Evolutionary conservation across 257 asterid species (phyloP), one percentile per base, ranked within the genome.

Genomic region (Solanum neorickii): DNA sequence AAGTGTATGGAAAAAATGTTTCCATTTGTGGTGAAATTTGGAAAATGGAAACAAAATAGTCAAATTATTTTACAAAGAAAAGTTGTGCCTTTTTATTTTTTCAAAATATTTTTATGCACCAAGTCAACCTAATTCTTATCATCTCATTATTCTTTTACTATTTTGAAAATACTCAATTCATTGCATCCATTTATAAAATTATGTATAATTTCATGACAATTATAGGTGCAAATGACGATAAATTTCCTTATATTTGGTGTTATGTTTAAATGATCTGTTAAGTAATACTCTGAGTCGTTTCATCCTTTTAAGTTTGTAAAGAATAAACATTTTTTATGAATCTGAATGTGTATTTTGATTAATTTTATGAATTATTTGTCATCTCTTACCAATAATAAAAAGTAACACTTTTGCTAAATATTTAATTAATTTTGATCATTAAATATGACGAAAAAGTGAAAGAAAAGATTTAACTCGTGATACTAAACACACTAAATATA

Each of bases 371-470:
- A 56, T 7, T 56, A 56, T 7, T 0, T 56, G 0, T 18, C 65
- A 56, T 20, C 12, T 56, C 12, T n/a, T 5, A 1, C 0, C 0
- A 56, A 1, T n/a, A 56, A 56, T 4, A 56, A 7, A 3, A 20
- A 56, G 20, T 7, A 4, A 70, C 25, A 70, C 8, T 70, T 70
- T 33, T 8, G 0, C 2, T 25, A 72, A 72, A 16, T 70, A 20
- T 56, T 56, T 3, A 20, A 59, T 20, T 2, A 59, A 20, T 70
- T 72, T 33, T 9, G 0, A 10, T 2, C 1, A 15, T 70, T 31
- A 70, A 7, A 31, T 31, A 31, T 70, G 7, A 69, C 1, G 4
- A 3, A 69, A 69, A 69, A 29, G 25, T 72, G 25, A 72, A 33
- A 72, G 15, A 72, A 73, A 66, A 25, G 5, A 66, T 66, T 12